These are phyloP conservation scores for Multifurca ochricompacta DNA, from an alignment of 768 basidiomycete species.

Conservation along the genomic window DNA sequence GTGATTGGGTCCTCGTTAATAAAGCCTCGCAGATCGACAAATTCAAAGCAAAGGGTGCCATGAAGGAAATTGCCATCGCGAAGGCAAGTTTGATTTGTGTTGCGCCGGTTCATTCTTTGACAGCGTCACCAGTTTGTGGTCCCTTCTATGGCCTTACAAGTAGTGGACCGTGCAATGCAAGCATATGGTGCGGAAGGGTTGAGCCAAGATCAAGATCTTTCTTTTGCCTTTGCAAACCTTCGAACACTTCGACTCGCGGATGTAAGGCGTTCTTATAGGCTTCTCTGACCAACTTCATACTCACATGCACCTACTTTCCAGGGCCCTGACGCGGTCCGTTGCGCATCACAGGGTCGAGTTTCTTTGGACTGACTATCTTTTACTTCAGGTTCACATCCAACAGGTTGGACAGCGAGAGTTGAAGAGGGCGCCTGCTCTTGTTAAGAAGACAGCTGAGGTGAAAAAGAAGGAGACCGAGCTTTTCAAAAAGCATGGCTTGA, in stretches of 20 bases:
- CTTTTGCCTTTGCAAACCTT: constrained; percentile 65
- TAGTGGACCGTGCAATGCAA: constrained; percentile 96
- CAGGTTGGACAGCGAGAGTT: constrained; percentile 90
- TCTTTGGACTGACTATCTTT: constrained; percentile 1
- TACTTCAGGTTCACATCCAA: constrained; percentile 77
- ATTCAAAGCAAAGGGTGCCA: constrained; percentile 82
- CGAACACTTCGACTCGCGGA: constrained; percentile 86
- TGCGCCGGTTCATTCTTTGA: background rate
- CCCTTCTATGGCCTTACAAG: constrained; percentile 78
- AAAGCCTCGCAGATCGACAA: constrained; percentile 64
- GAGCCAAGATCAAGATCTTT: constrained; percentile 81
- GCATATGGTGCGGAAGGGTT: constrained; percentile 95
- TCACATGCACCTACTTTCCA: constrained; percentile 25
- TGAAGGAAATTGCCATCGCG: constrained; percentile 97
- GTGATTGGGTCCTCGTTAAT: background rate
- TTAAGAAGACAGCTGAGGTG: constrained; percentile 43
- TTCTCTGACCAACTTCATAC: background rate
- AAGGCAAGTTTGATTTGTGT: constrained; percentile 48
- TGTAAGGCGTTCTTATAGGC: constrained; percentile 39
- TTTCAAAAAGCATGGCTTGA: constrained; percentile 52
- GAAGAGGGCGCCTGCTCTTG: constrained; percentile 60
- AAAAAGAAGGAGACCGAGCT: constrained; percentile 56
- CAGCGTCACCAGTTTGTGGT: constrained; percentile 67
- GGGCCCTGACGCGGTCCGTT: constrained; percentile 72
- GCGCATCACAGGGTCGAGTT: background rate